These are phyloP conservation scores for Solanum habrochaites DNA, from an alignment of 257 asterid species.

Conservation along the genomic window DNA sequence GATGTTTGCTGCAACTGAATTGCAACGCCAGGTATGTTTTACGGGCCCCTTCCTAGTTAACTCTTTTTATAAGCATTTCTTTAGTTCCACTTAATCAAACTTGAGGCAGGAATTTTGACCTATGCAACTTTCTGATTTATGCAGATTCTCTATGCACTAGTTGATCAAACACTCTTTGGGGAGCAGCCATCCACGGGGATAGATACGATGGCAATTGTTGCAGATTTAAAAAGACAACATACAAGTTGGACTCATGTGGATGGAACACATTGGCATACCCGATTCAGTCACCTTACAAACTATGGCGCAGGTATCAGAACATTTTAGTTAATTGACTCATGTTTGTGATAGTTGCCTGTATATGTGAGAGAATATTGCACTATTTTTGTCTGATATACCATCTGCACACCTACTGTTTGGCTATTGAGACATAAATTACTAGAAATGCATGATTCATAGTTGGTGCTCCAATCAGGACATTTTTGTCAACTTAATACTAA, in stretches of 20 bases:
- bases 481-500: neutral
- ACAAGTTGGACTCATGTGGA: constrained; percentile 81
- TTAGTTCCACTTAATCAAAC: neutral
- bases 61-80: neutral
- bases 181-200: constrained; percentile 35
- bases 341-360: neutral
- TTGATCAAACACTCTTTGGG: constrained; percentile 74
- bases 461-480: neutral
- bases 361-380: neutral
- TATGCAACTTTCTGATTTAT: constrained; percentile 3
- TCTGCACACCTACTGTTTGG: neutral
- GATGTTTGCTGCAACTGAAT: constrained; percentile 89
- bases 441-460: neutral
- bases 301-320: constrained; percentile 80
- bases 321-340: neutral
- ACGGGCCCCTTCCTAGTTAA: neutral
- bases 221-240: constrained; percentile 69
- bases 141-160: constrained; percentile 76
- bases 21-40: constrained; percentile 83
- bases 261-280: constrained; percentile 92
- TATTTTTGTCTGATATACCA: neutral
- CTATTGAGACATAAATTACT: neutral
- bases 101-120: neutral
- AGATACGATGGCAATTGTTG: constrained; percentile 45
- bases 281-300: constrained; percentile 78